Evolutionary conservation across 345 rosid species (phyloP).

Genomic region (rapeseed (Brassica napus)): Da-Ae NC_063452.1:22275001-22275500

Average conservation of each 20-base stretch:
- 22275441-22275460: constrained; percentile 80
- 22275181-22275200: constrained; percentile 90
- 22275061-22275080: constrained; percentile 74
- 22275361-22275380: constrained; percentile 14
- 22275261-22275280: constrained; percentile 48
- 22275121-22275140: constrained; percentile 73
- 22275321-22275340: constrained; percentile 38
- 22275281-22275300: constrained; percentile 69
- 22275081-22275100: constrained; percentile 81
- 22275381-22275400: not conserved
- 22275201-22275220: constrained; percentile 84
- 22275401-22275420: constrained; percentile 79
- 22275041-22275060: constrained; percentile 71
- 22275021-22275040: constrained; percentile 66
- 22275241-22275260: constrained; percentile 71
- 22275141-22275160: constrained; percentile 46
- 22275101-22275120: constrained; percentile 77
- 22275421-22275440: constrained; percentile 86
- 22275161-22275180: constrained; percentile 57
- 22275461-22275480: constrained; percentile 77
- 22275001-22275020: constrained; percentile 33
- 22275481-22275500: constrained; percentile 8
- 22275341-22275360: not conserved
- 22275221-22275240: constrained; percentile 55
- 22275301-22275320: constrained; percentile 85